Evolutionary conservation across 352 stramenopile genomes (phyloP).

Genomic region (Phytophthora meadii): DNA sequence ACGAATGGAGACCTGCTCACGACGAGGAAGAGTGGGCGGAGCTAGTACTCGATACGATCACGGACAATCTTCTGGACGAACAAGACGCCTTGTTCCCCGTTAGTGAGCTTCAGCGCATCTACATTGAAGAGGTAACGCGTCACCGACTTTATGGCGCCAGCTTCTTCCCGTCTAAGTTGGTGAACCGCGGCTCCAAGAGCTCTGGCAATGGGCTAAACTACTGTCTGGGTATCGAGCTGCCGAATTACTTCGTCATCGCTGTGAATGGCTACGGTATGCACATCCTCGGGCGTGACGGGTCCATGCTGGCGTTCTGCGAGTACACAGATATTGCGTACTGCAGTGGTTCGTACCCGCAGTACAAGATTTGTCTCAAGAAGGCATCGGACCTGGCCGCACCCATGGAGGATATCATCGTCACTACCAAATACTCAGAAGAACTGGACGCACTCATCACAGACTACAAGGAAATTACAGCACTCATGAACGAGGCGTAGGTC

Average conservation of each 20-base stretch:
- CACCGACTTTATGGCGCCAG: constrained; percentile 87
- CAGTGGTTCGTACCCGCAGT: constrained; percentile 67
- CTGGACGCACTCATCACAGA: constrained; percentile 66
- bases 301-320: constrained; percentile 72
- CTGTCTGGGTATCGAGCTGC: constrained; percentile 66
- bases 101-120: constrained; percentile 79
- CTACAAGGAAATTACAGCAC: constrained; percentile 81
- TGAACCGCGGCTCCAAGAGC: constrained; percentile 44
- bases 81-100: constrained; percentile 45
- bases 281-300: constrained; percentile 79
- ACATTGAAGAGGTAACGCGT: constrained; percentile 84
- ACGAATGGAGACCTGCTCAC: constrained; percentile 72
- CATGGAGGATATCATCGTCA: constrained; percentile 68
- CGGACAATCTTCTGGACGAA: constrained; percentile 56
- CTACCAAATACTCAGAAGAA: constrained; percentile 75
- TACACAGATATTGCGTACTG: constrained; percentile 69
- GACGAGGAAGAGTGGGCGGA: constrained; percentile 85
- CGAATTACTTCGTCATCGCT: constrained; percentile 87
- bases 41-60: constrained; percentile 69
- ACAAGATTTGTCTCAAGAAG: constrained; percentile 71
- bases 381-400: constrained; percentile 36
- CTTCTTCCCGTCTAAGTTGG: constrained; percentile 88
- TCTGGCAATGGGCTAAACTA: constrained; percentile 34
- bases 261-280: constrained; percentile 93
- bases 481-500: constrained; percentile 59